Percentiles rank a stretch among this genome's conserved stretches.
phyloP scores from a whole-genome alignment of 164 flowering plant genomes.

The grape (Vitis vinifera) region DNA sequence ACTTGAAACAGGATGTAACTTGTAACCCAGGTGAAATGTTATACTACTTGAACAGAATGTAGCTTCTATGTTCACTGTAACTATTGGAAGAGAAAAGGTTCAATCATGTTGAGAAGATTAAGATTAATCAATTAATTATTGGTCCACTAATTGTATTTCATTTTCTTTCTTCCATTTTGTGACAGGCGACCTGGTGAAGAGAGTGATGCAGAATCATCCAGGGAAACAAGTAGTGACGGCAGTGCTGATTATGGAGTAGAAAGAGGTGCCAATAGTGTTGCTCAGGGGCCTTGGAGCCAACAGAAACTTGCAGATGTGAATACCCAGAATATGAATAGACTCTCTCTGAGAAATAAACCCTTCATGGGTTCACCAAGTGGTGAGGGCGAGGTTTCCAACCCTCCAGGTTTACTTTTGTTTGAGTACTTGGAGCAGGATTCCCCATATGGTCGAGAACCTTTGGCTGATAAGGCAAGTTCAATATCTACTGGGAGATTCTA shows the following conservation, averaged over 20 bases:
- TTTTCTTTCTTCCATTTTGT: slow-evolving; percentile 6
- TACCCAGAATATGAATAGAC: slow-evolving; percentile 21
- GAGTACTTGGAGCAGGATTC: slow-evolving; percentile 53
- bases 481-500: not conserved
- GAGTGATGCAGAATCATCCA: slow-evolving; percentile 57
- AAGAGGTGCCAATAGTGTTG: slow-evolving; percentile 18
- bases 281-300: slow-evolving; percentile 22
- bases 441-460: slow-evolving; percentile 63
- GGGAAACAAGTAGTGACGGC: slow-evolving; percentile 62
- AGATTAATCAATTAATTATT: not conserved
- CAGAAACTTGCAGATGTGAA: slow-evolving; percentile 20
- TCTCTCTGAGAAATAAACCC: slow-evolving; percentile 22
- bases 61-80: not conserved
- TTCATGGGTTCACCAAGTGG: slow-evolving; percentile 33
- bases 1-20: too few relatives aligned
- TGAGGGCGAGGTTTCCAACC: slow-evolving; percentile 34
- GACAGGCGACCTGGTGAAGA: slow-evolving; percentile 50
- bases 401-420: slow-evolving; percentile 43
- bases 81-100: not conserved
- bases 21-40: not conserved
- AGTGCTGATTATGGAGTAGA: slow-evolving; percentile 42
- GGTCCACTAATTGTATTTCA: not conserved
- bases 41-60: not conserved
- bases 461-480: slow-evolving; percentile 57
- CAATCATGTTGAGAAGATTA: not conserved